Percentiles rank a stretch among this genome's conserved stretches.
Conservation (phyloP, 2,329 filamentous ascomycete genomes). For the Trichoderma endophyticum region DNA sequence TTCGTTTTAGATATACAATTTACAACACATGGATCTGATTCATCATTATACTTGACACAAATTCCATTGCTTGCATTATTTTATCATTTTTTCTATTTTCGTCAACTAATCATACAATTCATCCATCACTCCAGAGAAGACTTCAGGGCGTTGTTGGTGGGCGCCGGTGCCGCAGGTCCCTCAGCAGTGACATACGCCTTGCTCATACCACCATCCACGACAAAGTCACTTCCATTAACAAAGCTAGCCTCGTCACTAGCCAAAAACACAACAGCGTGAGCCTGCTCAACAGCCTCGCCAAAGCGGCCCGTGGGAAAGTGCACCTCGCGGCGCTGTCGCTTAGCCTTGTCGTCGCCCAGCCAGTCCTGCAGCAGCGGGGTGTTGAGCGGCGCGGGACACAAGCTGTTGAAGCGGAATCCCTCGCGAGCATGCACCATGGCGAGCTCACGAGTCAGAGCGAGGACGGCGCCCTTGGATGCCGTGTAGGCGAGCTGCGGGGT, state of each 20-base stretch:
- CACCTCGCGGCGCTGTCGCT: constrained; percentile 78
- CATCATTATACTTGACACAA: neutral
- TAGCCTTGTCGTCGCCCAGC: constrained; percentile 81
- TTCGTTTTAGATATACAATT: neutral
- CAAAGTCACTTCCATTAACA: constrained; percentile 87
- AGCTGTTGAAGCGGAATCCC: constrained; percentile 81
- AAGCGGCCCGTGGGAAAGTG: constrained; percentile 88
- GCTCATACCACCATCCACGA: constrained; percentile 93
- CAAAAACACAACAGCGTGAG: constrained; percentile 81
- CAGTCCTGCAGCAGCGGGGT: constrained; percentile 90
- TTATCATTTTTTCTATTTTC: neutral
- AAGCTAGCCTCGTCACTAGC: constrained; percentile 87
- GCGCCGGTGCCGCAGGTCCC: constrained; percentile 52
- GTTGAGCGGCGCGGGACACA: constrained; percentile 90
- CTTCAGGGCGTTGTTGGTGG: constrained; percentile 59
- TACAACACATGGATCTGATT: neutral
- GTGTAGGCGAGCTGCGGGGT: constrained; percentile 92
- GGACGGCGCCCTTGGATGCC: constrained; percentile 86
- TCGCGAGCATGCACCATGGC: constrained; percentile 91
- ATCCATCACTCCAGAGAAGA: constrained; percentile 38
- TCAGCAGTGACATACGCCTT: constrained; percentile 79
- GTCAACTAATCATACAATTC: neutral
- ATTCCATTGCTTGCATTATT: neutral
- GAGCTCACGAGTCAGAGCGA: constrained; percentile 85
- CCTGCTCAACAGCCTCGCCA: constrained; percentile 91